phyloP scores from a whole-genome alignment of 2,329 filamentous ascomycete species.

The Fusarium goolgardi region DNA sequence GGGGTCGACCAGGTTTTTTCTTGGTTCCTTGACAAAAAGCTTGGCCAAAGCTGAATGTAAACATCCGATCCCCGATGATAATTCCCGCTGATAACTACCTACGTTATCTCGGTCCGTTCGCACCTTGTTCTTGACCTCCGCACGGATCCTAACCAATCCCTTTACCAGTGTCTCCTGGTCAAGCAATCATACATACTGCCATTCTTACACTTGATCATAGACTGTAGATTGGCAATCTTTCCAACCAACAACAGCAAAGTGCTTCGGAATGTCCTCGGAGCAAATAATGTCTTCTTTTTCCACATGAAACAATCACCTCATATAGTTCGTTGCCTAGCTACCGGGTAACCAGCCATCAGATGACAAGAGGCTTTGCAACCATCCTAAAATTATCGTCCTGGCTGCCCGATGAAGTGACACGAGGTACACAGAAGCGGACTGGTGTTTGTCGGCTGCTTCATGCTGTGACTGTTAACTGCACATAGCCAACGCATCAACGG shows the following conservation, averaged over 20 bases:
- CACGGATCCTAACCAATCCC: neutral
- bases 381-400: constrained; percentile 11
- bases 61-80: constrained; percentile 9
- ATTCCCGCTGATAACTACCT: neutral
- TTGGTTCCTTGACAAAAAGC: constrained; percentile 18
- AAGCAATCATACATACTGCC: neutral
- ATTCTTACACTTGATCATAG: neutral
- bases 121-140: neutral
- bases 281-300: neutral
- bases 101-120: neutral
- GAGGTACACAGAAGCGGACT: neutral
- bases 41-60: constrained; percentile 21
- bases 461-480: constrained; percentile 24
- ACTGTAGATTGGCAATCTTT: no score
- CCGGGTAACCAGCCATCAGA: neutral
- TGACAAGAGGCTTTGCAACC: neutral
- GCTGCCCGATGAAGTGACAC: constrained; percentile 25
- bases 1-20: constrained; percentile 38
- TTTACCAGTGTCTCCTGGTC: neutral
- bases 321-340: neutral
- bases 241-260: neutral
- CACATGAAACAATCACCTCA: neutral
- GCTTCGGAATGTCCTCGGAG: no score
- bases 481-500: constrained; percentile 34
- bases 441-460: constrained; percentile 22